A percentile compares a stretch with the other conserved stretches of the same genome.
Evolutionary conservation across 148 eudicot genomes (phyloP).

Genomic region (Rheum nobile): DNA sequence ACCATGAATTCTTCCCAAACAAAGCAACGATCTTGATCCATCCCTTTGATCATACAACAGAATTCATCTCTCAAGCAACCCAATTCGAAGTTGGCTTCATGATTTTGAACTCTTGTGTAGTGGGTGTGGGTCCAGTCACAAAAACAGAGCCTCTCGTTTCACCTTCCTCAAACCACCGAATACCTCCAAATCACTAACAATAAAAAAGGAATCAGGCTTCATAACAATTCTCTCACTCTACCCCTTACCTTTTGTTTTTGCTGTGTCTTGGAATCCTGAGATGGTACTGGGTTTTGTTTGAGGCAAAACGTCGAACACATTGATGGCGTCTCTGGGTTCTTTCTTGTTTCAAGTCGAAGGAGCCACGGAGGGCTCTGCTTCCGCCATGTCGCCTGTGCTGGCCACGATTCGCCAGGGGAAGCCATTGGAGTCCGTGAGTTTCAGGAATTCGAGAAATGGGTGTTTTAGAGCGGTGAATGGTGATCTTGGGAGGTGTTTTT

Average conservation of each 20-base stretch:
- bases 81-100: neutral
- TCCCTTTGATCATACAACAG: neutral
- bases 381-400: conserved; percentile 22
- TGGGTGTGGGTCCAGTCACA: neutral
- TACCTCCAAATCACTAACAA: neutral
- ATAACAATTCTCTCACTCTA: neutral
- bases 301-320: conserved; percentile 40
- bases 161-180: neutral
- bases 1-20: neutral
- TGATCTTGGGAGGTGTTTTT: conserved; percentile 15
- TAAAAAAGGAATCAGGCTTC: neutral
- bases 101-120: neutral
- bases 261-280: neutral
- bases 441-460: conserved; percentile 11
- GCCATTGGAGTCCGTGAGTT: conserved; percentile 20
- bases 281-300: conserved; percentile 14
- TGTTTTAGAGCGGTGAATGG: conserved; percentile 9
- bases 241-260: neutral
- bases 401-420: conserved; percentile 19
- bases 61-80: no score
- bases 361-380: conserved; percentile 30
- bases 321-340: conserved; percentile 54
- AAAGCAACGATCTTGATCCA: neutral
- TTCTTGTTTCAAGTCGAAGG: conserved; percentile 29
- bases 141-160: neutral